Base-by-base conservation (phyloP, 2,329 filamentous ascomycete genomes). In the Claviceps lovelessii region DNA sequence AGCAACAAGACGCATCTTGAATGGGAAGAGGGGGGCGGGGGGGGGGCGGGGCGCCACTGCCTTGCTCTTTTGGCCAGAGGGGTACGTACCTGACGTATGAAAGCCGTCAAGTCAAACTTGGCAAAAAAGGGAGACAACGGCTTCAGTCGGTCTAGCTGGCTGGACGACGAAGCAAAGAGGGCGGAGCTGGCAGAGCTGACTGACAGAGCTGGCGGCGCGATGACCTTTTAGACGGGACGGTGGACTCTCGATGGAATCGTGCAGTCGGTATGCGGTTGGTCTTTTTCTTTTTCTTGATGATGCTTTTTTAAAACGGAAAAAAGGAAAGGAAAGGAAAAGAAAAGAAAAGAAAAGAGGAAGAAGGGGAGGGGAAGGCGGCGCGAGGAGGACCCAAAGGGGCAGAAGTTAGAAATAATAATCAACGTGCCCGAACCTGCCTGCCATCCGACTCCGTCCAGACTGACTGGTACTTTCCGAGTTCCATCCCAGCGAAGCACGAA, bases 141-240 rank as follows among this genome's bases (percentile, higher is more conserved):
- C 61, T 63, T 55, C 54, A 49, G 59, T 56, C 58, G 61, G 52
- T 42, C n/a, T 29, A 41, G 53, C 57, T 60, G 59, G 61, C 59
- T 58, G 59, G 57, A 61, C 55, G 58, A 61, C 58, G 59, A 59
- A 63, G 63, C 23, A 59, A 46, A 51, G 57, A 60, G 23, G 3
- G 44, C 10, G 62, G 62, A 61, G 61, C 61, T 64, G 64, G 61
- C 62, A 64, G 61, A 67, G 74, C 76, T 79, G 77, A 69, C 71
- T 23, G 64, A 61, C 62, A 64, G 61, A 67, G 74, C 76, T 79
- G 77, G 69, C 71, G 76, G 73, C 15, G 39, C 17, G 76, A 80
- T 71, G 69, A 76, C 76, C 77, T 68, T 48, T 71, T 1, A 3
- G 78, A 81, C 78, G 78, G 77, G 78, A 81, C 77, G 74, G 72